Base-by-base conservation (phyloP, 2,329 filamentous ascomycete genomes). In the Aureobasidium sp. region DNA sequence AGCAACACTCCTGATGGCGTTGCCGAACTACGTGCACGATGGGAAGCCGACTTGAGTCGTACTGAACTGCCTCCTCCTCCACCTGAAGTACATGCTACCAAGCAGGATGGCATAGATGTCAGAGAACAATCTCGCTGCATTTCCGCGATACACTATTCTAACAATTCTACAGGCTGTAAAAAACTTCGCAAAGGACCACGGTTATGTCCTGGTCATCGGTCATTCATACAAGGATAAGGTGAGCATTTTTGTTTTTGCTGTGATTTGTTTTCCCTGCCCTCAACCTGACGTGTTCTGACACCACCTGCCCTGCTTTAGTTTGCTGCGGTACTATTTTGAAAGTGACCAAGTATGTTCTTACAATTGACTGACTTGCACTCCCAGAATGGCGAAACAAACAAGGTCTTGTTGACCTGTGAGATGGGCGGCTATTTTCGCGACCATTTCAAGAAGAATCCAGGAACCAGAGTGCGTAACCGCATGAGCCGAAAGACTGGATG, bases 191-290 rank as follows among this genome's bases (percentile, higher is more conserved):
- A 61, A 62, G 39, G 44, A 65, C 29, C 55, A 67, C 50, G 63
- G 63, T 36, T 67, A 65, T 44, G 62, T 62, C 27, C 62, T 67
- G 15, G 65, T 66, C 41, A 65, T 67, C 27, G 65, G 65, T 9
- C 65, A 67, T 45, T 66, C 65, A 7, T 64, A 65, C 53, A 63
- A 62, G 45, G 52, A 64, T 30, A 63, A 64, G 54, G 59, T 61
- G 34, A 61, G 59, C 34, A 37, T n/a, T 34, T 16, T 60, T 52
- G 49, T 30, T 34, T 42, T 25, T 59, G 13, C 9, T 52, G 21
- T 41, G 36, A 39, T 21, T 44, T 16, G n/a, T 50, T n/a, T 50
- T 36, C 16, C 10, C 39, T 3, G 27, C 11, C 37, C 25, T 52
- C 30, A 30, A 6, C 39, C 41, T 30, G 21, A 52, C 27, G 45